phyloP scores from a whole-genome alignment of 2,329 filamentous ascomycete genomes.

The Ustilaginoidea virens region DNA sequence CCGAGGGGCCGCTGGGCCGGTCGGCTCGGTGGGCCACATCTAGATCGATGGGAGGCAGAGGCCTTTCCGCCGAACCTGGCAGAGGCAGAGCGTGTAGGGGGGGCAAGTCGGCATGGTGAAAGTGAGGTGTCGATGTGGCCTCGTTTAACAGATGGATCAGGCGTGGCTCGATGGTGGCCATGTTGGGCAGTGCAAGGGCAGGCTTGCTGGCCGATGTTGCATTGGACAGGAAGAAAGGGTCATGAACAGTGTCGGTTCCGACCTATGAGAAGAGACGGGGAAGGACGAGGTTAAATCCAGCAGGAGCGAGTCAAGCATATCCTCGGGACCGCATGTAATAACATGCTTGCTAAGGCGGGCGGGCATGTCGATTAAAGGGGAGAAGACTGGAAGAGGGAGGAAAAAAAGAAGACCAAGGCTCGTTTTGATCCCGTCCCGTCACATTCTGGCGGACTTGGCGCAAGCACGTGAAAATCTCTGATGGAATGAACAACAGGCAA shows the following conservation, averaged over 20 bases:
- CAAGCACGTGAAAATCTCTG: too few species aligned
- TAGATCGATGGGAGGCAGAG: conserved; percentile 36
- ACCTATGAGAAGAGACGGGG: conserved; percentile 1
- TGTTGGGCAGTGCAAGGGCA: conserved; percentile 27
- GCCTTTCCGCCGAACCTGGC: conserved; percentile 26
- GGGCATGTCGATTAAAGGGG: too few species aligned
- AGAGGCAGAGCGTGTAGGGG: conserved; percentile 33
- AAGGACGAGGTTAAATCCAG: conserved; percentile 2
- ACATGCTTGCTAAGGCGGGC: too few species aligned
- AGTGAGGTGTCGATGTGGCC: conserved; percentile 28
- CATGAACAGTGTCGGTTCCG: too few species aligned
- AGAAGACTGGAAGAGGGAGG: too few species aligned
- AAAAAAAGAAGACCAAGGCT: too few species aligned
- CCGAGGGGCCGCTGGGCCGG: conserved; percentile 12
- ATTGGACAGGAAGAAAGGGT: neutral
- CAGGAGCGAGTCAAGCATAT: conserved; percentile 2
- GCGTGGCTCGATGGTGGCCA: conserved; percentile 53
- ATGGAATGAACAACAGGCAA: too few species aligned
- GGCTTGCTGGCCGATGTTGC: conserved; percentile 3
- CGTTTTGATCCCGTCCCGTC: too few species aligned
- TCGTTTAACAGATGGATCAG: conserved; percentile 51
- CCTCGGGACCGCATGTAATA: conserved; percentile 5
- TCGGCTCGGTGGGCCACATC: conserved; percentile 28
- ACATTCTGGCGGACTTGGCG: too few species aligned
- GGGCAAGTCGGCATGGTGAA: conserved; percentile 36